Base-by-base conservation (phyloP, 805 yeast genomes). In the Kluyveromyces lactis region DNA sequence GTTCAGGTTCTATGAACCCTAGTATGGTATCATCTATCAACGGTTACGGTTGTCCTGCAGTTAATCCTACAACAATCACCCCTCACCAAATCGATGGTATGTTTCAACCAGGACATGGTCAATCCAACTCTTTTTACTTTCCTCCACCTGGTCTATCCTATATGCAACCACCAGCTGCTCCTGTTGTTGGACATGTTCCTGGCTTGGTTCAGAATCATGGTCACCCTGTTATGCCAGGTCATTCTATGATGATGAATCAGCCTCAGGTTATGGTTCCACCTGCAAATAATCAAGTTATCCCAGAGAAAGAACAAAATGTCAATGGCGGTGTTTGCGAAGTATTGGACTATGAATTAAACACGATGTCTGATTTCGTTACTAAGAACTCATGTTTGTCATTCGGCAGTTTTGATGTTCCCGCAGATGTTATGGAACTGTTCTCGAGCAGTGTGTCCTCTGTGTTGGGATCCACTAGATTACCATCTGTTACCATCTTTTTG, bases 381-480 rank as follows among this genome's bases (percentile, higher is more conserved):
- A 77, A 87, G 70, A 74, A 86, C 59, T 70, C 84, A 11, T 80
- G 71, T 49, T 81, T 86, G 23, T 69, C 82, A 55, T 70, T 81
- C 54, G 76, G 74, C 48, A 77, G 77, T 52, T 55, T 47, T 28
- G 62, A 56, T 52, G 51, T 65, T 47, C 44, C 45, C 24, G 42
- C 51, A 31, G 38, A 45, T 28, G 59, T 49, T 12, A 37, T 52
- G 40, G 51, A 59, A 33, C 41, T 72, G 31, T 81, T 84, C 59
- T 75, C 72, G 50, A 66, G 67, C 43, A 77, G 77, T 47, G 66
- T 86, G 15, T 69, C 72, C 40, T 73, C 81, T 30, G 89, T 90
- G 2, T 67, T 90, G 44, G 72, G 79, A 41, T 94, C 96, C 10
- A 92, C 97, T 3, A 76, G 97, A 49, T 68, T 90, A 50, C 95